These are phyloP conservation scores for Coemansia sp. DNA, from an alignment of 192 early-diverging fungal species.

Conservation along the genomic window DNA sequence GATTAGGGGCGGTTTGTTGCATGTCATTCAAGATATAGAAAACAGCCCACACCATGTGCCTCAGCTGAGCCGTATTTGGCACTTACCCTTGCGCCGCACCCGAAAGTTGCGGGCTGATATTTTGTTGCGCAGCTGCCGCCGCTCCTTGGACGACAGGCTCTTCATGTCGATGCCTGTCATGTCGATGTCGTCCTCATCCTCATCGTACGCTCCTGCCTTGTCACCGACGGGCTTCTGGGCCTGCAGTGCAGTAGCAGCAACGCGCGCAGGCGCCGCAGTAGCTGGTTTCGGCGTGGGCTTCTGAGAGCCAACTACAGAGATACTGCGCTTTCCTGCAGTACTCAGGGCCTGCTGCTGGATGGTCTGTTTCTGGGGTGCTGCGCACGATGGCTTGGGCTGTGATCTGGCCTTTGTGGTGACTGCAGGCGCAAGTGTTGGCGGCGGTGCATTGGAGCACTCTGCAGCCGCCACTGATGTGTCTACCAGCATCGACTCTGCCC, in stretches of 20 bases:
- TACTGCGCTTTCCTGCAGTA: constrained; percentile 14
- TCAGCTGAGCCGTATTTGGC: no score
- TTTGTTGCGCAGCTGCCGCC: constrained; percentile 83
- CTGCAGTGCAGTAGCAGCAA: background rate
- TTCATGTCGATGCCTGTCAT: constrained; percentile 59
- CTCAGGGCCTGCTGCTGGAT: constrained; percentile 31
- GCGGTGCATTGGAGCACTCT: background rate
- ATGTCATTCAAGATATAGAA: background rate
- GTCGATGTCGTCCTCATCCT: constrained; percentile 33
- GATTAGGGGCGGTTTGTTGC: background rate
- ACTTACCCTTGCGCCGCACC: constrained; percentile 73
- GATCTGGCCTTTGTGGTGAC: background rate
- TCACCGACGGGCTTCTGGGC: background rate
- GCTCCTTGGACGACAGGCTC: constrained; percentile 70
- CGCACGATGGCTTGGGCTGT: background rate
- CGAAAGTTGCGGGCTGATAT: constrained; percentile 85
- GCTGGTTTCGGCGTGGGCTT: constrained; percentile 9
- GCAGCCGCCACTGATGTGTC: constrained; percentile 15
- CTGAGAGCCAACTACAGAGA: background rate
- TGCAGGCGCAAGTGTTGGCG: background rate
- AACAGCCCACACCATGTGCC: no score
- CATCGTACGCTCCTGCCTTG: background rate
- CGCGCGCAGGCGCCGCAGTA: constrained; percentile 9
- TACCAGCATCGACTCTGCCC: constrained; percentile 22
- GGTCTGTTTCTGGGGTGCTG: constrained; percentile 14